Evolutionary conservation across 352 stramenopile genomes (phyloP).

Genomic region (Globisporangium viniferum): DNA sequence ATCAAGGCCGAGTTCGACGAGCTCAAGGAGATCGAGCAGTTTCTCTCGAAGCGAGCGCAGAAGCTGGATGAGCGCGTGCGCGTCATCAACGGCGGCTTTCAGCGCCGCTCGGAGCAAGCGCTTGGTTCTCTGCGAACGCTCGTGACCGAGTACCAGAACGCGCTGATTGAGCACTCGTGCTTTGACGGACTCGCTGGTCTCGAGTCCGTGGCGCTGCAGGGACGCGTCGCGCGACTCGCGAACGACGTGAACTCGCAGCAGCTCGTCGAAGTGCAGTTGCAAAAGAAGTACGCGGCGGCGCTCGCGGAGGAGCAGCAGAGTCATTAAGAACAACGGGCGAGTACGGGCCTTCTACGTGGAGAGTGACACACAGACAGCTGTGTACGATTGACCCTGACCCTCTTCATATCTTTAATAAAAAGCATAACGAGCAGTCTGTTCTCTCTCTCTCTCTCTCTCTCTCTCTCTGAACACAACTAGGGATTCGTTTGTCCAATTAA

Average conservation of each 20-base stretch:
- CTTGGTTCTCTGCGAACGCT: conserved; percentile 32
- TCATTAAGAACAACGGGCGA: background rate
- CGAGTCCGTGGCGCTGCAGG: conserved; percentile 53
- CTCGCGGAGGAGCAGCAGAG: conserved; percentile 28
- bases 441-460: no score
- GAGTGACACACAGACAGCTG: background rate
- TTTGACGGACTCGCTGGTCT: conserved; percentile 60
- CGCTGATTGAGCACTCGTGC: conserved; percentile 61
- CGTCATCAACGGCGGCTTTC: conserved; percentile 62
- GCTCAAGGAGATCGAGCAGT: conserved; percentile 60
- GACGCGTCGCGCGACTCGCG: conserved; percentile 60
- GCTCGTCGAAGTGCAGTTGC: conserved; percentile 68
- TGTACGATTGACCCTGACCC: background rate
- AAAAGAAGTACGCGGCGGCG: conserved; percentile 59
- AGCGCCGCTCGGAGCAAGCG: conserved; percentile 43
- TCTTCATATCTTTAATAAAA: conserved; percentile 6
- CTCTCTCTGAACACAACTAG: background rate
- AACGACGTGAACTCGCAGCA: conserved; percentile 77
- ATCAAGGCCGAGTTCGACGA: conserved; percentile 59
- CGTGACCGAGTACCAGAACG: conserved; percentile 45
- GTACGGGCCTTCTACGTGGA: background rate
- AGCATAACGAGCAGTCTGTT: background rate
- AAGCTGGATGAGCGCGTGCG: conserved; percentile 72
- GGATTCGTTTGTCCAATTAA: background rate
- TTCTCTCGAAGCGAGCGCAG: conserved; percentile 58